Conservation (phyloP, 768 basidiomycete species). For the Chlorophyllum brunneum region DNA sequence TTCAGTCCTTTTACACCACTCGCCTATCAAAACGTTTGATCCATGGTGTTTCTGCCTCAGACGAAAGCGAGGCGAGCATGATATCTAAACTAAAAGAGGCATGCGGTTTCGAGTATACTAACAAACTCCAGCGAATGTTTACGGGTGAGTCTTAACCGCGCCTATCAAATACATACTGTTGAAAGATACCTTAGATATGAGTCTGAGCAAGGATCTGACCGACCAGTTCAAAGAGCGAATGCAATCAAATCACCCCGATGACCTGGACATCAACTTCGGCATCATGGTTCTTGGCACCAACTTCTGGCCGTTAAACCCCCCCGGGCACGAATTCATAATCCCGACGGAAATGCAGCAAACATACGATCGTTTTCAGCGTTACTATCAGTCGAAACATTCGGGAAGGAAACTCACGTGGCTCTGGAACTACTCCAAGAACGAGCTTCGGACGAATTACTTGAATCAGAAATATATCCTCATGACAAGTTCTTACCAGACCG, state of each 20-base stretch:
- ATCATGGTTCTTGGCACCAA: slow-evolving; percentile 94
- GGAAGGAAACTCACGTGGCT: slow-evolving; percentile 97
- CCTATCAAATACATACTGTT: slow-evolving; percentile 8
- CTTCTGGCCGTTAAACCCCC: slow-evolving; percentile 91
- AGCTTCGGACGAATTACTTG: slow-evolving; percentile 88
- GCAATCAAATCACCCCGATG: slow-evolving; percentile 72
- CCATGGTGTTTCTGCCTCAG: slow-evolving; percentile 85
- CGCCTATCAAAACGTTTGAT: slow-evolving; percentile 92
- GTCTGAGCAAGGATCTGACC: slow-evolving; percentile 90
- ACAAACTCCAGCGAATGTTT: slow-evolving; percentile 96
- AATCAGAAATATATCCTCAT: slow-evolving; percentile 95
- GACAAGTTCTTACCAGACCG: slow-evolving; percentile 94
- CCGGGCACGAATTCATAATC: slow-evolving; percentile 81
- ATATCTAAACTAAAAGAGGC: slow-evolving; percentile 96
- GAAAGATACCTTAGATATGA: slow-evolving; percentile 66
- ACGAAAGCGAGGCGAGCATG: slow-evolving; percentile 97
- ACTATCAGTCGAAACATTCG: slow-evolving; percentile 91
- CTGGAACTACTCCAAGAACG: slow-evolving; percentile 98
- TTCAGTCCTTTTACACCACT: slow-evolving; percentile 96
- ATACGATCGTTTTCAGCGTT: slow-evolving; percentile 88
- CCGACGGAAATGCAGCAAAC: slow-evolving; percentile 84
- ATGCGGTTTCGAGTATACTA: slow-evolving; percentile 95
- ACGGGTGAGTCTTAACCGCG: slow-evolving; percentile 51
- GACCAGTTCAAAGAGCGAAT: slow-evolving; percentile 94
- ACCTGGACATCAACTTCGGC: slow-evolving; percentile 86